These are phyloP conservation scores for Malus hybrid DNA, from an alignment of 331 rosid species.

Conservation along the genomic window DNA sequence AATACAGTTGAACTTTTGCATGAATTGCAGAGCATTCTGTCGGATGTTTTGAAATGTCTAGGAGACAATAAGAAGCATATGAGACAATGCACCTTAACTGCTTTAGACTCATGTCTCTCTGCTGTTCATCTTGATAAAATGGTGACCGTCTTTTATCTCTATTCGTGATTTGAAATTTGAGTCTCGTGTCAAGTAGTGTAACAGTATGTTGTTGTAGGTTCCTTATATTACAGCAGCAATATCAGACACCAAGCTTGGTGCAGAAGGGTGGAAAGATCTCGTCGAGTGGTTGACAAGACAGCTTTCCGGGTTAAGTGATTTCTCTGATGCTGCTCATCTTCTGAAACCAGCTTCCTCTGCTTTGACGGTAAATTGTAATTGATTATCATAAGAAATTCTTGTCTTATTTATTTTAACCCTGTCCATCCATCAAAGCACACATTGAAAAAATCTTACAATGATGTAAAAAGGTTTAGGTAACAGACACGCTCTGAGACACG, in stretches of 20 bases:
- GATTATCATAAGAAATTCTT: background rate
- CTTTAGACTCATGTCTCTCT: constrained; percentile 80
- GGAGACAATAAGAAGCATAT: constrained; percentile 98
- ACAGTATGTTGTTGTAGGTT: constrained; percentile 47
- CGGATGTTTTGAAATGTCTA: constrained; percentile 80
- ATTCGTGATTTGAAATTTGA: constrained; percentile 5
- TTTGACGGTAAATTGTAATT: constrained; percentile 51
- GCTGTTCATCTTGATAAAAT: constrained; percentile 96
- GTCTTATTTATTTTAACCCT: background rate
- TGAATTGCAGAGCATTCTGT: constrained; percentile 65
- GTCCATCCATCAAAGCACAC: background rate
- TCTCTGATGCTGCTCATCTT: constrained; percentile 78
- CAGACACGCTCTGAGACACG: background rate
- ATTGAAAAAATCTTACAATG: background rate
- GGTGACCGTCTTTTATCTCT: constrained; percentile 31
- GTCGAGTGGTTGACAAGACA: constrained; percentile 92
- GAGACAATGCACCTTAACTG: constrained; percentile 81
- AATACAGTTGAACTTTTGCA: background rate
- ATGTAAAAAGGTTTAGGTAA: background rate
- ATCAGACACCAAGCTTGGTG: constrained; percentile 81
- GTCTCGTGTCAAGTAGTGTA: constrained; percentile 7
- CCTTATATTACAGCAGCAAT: constrained; percentile 67
- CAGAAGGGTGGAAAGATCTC: constrained; percentile 96
- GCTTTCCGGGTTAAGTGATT: constrained; percentile 63
- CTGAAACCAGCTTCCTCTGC: constrained; percentile 92